Evolutionary conservation across 1,284 basidiomycete genomes (phyloP).

Genomic region (Ganoderma boninense): DNA sequence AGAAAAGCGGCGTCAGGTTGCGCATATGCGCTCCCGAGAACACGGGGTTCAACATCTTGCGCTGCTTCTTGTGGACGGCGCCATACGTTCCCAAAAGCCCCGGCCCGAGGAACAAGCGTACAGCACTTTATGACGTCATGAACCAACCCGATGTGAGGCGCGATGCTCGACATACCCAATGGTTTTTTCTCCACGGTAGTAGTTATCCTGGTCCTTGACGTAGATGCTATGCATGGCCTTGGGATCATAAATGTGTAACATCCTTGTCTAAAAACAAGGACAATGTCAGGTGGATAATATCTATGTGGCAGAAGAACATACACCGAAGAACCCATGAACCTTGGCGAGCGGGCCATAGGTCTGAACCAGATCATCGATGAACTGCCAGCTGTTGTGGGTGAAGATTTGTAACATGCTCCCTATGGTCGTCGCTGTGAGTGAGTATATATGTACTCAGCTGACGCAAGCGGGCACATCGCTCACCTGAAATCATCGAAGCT

Average conservation of each 20-base stretch:
- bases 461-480: neutral
- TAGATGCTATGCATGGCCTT: conserved; percentile 39
- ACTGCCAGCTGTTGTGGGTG: conserved; percentile 8
- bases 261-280: conserved; percentile 13
- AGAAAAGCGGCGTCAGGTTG: conserved; percentile 35
- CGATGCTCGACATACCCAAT: neutral
- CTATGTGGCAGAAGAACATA: neutral
- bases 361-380: neutral
- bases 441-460: neutral
- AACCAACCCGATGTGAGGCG: neutral
- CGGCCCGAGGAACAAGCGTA: conserved; percentile 9
- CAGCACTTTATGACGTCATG: neutral
- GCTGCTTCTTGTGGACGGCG: conserved; percentile 31
- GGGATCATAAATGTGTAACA: conserved; percentile 36
- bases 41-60: conserved; percentile 40
- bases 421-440: neutral
- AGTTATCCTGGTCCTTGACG: conserved; percentile 42
- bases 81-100: conserved; percentile 20
- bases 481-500: conserved; percentile 32
- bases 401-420: conserved; percentile 13
- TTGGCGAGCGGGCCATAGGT: conserved; percentile 7
- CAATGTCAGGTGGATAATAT: neutral
- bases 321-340: neutral
- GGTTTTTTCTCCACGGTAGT: conserved; percentile 26
- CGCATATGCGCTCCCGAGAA: conserved; percentile 40